These are phyloP conservation scores for Penicillium sp. DNA, from an alignment of 2,329 filamentous ascomycete species.

Conservation along the genomic window DNA sequence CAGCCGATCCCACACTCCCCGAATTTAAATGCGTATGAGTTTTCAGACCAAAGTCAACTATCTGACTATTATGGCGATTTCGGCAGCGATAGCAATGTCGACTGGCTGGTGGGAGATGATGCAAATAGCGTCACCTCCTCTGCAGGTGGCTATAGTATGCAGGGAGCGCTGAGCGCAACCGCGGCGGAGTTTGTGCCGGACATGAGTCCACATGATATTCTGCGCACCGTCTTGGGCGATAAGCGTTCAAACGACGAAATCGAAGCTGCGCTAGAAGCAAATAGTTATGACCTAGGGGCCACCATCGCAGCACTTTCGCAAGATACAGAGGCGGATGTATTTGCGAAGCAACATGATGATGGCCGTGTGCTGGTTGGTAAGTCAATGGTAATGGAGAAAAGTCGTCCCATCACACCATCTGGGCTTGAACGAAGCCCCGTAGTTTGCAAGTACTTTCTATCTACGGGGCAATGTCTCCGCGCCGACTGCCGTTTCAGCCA, in stretches of 20 bases:
- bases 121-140: slow-evolving; percentile 78
- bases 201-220: slow-evolving; percentile 98
- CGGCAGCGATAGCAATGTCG: slow-evolving; percentile 83
- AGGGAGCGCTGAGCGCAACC: slow-evolving; percentile 68
- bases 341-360: slow-evolving; percentile 56
- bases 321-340: slow-evolving; percentile 56
- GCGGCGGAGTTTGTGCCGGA: slow-evolving; percentile 82
- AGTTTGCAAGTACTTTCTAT: slow-evolving; percentile 96
- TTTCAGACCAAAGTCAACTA: slow-evolving; percentile 77
- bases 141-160: slow-evolving; percentile 69
- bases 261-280: slow-evolving; percentile 80
- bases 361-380: slow-evolving; percentile 78
- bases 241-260: slow-evolving; percentile 91
- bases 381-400: slow-evolving; percentile 73
- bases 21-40: slow-evolving; percentile 91
- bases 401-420: slow-evolving; percentile 72
- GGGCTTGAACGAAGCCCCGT: slow-evolving; percentile 78
- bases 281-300: slow-evolving; percentile 90
- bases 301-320: slow-evolving; percentile 90
- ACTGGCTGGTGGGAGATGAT: slow-evolving; percentile 92
- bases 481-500: slow-evolving; percentile 97
- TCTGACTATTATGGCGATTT: slow-evolving; percentile 88
- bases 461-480: slow-evolving; percentile 89
- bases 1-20: slow-evolving; percentile 95
- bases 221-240: slow-evolving; percentile 89